Evolutionary conservation across 805 yeast species (phyloP), one percentile per base, ranked within the genome.

Genomic region (Sugiyamaella chiloensis): DNA sequence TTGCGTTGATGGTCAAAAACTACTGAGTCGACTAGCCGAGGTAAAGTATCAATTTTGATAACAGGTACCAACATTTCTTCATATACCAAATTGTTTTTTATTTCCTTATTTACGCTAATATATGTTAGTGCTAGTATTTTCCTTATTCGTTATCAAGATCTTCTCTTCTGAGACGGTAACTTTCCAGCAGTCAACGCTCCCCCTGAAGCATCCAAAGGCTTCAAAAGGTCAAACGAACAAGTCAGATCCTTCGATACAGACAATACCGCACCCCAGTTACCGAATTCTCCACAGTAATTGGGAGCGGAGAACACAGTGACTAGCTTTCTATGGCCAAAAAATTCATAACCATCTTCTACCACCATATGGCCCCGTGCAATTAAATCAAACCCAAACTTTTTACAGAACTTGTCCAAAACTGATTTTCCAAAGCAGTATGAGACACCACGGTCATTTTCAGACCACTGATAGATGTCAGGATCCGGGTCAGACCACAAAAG

Each of bases 181-280:
- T 40, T 40, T 12, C 42, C 30, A 19, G 42, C 32, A 12, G 27
- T 26, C 34, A 26, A n/a, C 21, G 42, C 14, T 4, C 27, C 29
- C 3, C 42, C 42, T 16, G 32, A 24, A n/a, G 42, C 42, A 26
- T 40, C 21, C 21, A 40, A 40, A 6, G 97, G 97, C 67, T 90
- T 96, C 42, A 90, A 69, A 37, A 90, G 73, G 61, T 90, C 97
- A 67, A 90, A 90, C 49, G 90, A 83, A 65, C 97, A 90, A 46
- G 89, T 68, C 56, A 90, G 71, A 57, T 89, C 96, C 53, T 87
- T 95, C 52, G 86, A 79, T 12, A 90, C 96, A 56, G 93, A 82
- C 96, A 90, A 88, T 3, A 90, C 96, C 1, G 96, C 97, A 21
- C 96, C 96, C 95, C 95, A 87, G 60, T 87, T 87, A 61, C 86